Percentiles rank a stretch among this genome's conserved stretches.
phyloP scores from a whole-genome alignment of 169 alveolate species.

The Plasmodium vinckei region DNA sequence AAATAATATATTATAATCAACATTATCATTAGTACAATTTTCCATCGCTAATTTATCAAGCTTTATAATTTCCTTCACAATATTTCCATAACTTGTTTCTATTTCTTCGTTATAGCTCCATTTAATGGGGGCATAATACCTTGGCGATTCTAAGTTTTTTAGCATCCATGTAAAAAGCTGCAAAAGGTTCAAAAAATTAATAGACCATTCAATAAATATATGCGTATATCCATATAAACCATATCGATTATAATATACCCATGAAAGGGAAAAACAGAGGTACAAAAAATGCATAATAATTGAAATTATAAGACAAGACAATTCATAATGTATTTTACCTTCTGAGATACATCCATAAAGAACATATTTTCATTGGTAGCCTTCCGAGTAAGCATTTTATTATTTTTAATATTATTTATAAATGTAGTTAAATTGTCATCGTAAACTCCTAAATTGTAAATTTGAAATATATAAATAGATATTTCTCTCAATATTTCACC shows the following conservation, averaged over 20 bases:
- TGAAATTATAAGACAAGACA: too few species aligned
- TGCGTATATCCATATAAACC: too few species aligned
- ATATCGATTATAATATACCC: too few species aligned
- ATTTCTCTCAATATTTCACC: conserved; percentile 61
- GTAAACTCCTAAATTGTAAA: conserved; percentile 61
- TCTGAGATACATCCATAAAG: conserved; percentile 58
- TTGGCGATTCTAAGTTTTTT: conserved; percentile 65
- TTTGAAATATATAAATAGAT: conserved; percentile 53
- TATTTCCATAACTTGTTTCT: conserved; percentile 41
- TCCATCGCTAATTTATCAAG: conserved; percentile 35
- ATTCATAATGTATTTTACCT: conserved; percentile 10
- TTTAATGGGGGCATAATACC: conserved; percentile 62
- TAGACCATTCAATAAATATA: too few species aligned
- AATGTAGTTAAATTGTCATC: conserved; percentile 35
- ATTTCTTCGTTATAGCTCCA: conserved; percentile 35
- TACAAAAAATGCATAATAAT: too few species aligned
- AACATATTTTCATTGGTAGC: conserved; percentile 64
- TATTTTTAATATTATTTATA: conserved; percentile 53
- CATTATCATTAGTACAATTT: conserved; percentile 52
- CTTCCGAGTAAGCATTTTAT: conserved; percentile 14
- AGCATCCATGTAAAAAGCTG: conserved; percentile 68
- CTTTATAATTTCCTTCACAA: conserved; percentile 30
- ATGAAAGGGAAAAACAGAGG: too few species aligned
- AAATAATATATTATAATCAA: conserved; percentile 63
- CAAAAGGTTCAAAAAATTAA: background rate